Conservation (phyloP, 192 early-diverging fungal genomes). For the Radiomyces spectabilis region DNA sequence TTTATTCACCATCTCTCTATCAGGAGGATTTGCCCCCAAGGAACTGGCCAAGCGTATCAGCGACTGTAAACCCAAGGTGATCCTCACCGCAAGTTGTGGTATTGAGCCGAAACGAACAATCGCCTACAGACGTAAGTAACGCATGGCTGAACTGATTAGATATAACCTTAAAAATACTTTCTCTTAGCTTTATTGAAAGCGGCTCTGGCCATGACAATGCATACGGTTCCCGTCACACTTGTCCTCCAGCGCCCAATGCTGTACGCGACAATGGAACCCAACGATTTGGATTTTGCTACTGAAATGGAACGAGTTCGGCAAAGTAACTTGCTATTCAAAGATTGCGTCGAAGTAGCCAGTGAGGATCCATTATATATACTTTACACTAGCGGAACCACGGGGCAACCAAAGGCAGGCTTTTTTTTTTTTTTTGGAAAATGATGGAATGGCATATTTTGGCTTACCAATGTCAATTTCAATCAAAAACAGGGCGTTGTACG, state of each 20-base stretch:
- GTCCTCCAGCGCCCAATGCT: conserved; percentile 61
- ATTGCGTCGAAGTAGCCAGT: conserved; percentile 51
- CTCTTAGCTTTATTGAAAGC: conserved; percentile 54
- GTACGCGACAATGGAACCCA: conserved; percentile 42
- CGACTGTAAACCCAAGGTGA: conserved; percentile 67
- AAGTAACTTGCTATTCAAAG: conserved; percentile 29
- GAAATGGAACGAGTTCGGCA: conserved; percentile 37
- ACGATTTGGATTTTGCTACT: conserved; percentile 48
- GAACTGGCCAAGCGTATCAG: conserved; percentile 79
- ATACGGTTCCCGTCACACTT: conserved; percentile 43
- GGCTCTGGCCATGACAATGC: conserved; percentile 48
- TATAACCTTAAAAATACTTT: neutral
- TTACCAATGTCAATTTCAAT: neutral
- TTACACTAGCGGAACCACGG: conserved; percentile 71
- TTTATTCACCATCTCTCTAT: neutral
- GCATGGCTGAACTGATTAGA: neutral
- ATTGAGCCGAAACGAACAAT: conserved; percentile 69
- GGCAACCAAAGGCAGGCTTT: conserved; percentile 65
- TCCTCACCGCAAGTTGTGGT: conserved; percentile 73
- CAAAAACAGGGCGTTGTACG: conserved; percentile 39
- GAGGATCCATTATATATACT: conserved; percentile 77
- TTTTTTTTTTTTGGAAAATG: neutral
- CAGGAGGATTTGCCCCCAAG: conserved; percentile 65
- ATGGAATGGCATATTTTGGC: neutral
- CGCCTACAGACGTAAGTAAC: conserved; percentile 55